Evolutionary conservation across 2,329 filamentous ascomycete genomes (phyloP), one percentile per base, ranked within the genome.

Genomic region (Calcarisporium arbuscula): DNA sequence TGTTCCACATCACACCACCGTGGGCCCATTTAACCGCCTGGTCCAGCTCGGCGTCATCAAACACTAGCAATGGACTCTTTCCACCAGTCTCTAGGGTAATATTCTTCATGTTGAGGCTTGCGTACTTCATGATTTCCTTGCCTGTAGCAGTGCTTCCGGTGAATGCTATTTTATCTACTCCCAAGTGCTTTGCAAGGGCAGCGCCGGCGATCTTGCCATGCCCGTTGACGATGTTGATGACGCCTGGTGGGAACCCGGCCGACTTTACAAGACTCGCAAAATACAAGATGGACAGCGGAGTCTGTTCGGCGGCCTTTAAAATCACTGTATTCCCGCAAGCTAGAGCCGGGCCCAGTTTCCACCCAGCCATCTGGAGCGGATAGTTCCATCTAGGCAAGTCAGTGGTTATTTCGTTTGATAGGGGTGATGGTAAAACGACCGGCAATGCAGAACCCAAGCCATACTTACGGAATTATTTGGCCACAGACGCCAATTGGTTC

Each of bases 401-500:
- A n/a, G n/a, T n/a, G n/a, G n/a, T n/a, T n/a, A n/a, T n/a, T n/a
- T n/a, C n/a, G n/a, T n/a, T n/a, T n/a, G n/a, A n/a, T n/a, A n/a
- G n/a, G n/a, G n/a, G n/a, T n/a, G n/a, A n/a, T n/a, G n/a, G n/a
- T n/a, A n/a, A n/a, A n/a, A n/a, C n/a, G n/a, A n/a, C n/a, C n/a
- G n/a, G n/a, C n/a, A n/a, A n/a, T n/a, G n/a, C n/a, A n/a, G n/a
- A n/a, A n/a, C n/a, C n/a, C n/a, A n/a, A n/a, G n/a, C n/a, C n/a
- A n/a, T n/a, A n/a, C n/a, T n/a, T 14, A 28, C n/a, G 82, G 82
- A 28, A 86, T 86, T 42, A 88, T 87, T 53, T 72, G 68, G 2
- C 69, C 83, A 42, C 82, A 84, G 0, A 89, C 84, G 25, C 85
- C 85, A n/a, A 89, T 63, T 2, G 85, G 84, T 51, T 89, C 80